A percentile compares a stretch with the other conserved stretches of the same genome.
Conservation (phyloP, 768 basidiomycete genomes). For the Suillus bovinus region DNA sequence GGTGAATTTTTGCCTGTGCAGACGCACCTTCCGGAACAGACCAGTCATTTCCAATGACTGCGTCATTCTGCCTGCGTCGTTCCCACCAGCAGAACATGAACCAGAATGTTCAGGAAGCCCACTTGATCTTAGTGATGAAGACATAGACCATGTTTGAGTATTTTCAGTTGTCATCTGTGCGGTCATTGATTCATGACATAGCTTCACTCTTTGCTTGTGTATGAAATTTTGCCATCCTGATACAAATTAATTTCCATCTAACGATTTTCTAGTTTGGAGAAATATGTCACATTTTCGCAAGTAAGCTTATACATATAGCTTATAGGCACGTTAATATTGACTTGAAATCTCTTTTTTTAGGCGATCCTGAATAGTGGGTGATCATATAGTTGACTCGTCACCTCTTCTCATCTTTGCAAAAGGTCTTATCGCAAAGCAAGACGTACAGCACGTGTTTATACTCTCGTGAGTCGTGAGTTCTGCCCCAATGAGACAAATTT, state of each 20-base stretch:
- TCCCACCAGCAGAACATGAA: constrained; percentile 40
- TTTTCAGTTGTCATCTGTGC: background rate
- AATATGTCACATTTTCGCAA: constrained; percentile 33
- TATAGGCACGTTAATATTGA: background rate
- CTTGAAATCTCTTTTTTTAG: constrained; percentile 10
- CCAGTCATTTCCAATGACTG: constrained; percentile 37
- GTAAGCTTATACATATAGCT: constrained; percentile 9
- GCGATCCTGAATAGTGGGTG: constrained; percentile 24
- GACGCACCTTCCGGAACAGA: constrained; percentile 46
- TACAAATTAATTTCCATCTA: constrained; percentile 24
- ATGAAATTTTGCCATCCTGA: constrained; percentile 17
- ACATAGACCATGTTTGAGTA: constrained; percentile 35
- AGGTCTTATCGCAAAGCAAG: constrained; percentile 27
- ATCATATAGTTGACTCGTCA: background rate
- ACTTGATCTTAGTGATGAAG: constrained; percentile 43
- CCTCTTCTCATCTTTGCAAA: background rate
- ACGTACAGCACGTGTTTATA: constrained; percentile 29
- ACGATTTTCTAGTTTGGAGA: constrained; percentile 44
- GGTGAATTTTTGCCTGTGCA: constrained; percentile 19
- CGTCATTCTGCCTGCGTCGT: constrained; percentile 51
- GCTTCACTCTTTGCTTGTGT: constrained; percentile 65
- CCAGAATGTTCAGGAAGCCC: constrained; percentile 18
- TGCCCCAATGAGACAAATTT: constrained; percentile 10
- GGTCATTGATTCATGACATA: constrained; percentile 20
- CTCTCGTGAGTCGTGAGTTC: constrained; percentile 23